Evolutionary conservation across 2,329 filamentous ascomycete genomes (phyloP), one percentile per base, ranked within the genome.

Genomic region (Xylariaceae sp.): DNA sequence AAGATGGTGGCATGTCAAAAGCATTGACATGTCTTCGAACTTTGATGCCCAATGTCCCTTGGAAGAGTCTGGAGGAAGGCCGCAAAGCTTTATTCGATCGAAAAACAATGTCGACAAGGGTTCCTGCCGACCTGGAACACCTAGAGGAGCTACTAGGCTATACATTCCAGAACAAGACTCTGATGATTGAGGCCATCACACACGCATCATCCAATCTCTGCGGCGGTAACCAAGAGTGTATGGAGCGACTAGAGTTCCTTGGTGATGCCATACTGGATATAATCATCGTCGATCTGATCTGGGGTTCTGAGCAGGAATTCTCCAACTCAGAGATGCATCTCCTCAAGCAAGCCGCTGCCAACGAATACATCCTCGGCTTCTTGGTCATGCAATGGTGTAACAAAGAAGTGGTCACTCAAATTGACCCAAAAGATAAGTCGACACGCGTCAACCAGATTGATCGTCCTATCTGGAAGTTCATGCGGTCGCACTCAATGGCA

Each of bases 191-290:
- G 71, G 88, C 92, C 2, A 75, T 93, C 45, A 96, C 91, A 0
- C 92, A 97, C 64, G 75, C 83, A 0, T 92, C 89, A 0, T 76
- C 66, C 60, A 69, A 66, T 41, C 51, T 67, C 5, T 78, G 75
- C 46, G 54, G 57, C 1, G 42, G 51, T 2, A 62, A 54, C 7
- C 31, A 55, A 10, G 74, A 75, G 2, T 75, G 71, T 18, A 78
- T 83, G 12, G 88, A 97, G 59, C 82, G 91, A 0, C 79, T 97
- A 1, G 93, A 97, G 64, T 96, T 94, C 62, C 73, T 97, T 0
- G 93, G 93, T 1, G 93, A 97, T 61, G 82, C 90, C 0, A 75
- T 97, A 2, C 81, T 97, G 0, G 93, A 97, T 69, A 80, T 84
- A 60, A 74, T 96, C 50, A 74, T 97, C 45, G 83, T 89, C 7